Conservation (phyloP, 2,329 filamentous ascomycete species). For the Neopestalotiopsis clavispora region DNA sequence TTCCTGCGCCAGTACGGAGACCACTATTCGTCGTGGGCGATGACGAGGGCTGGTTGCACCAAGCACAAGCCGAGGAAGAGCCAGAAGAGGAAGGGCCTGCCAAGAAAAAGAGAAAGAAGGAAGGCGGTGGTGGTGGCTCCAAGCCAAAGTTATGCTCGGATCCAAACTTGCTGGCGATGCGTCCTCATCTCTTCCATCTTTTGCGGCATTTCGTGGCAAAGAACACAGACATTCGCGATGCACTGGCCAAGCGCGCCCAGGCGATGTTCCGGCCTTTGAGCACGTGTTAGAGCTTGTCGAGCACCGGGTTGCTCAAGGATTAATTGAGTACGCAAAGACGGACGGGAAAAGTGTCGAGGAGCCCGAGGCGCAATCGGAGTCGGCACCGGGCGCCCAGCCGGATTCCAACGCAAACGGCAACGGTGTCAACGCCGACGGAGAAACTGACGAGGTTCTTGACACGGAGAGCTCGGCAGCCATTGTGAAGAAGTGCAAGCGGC, state of each 20-base stretch:
- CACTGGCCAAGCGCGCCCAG: slow-evolving; percentile 73
- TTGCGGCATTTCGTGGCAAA: slow-evolving; percentile 79
- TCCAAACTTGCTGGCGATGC: slow-evolving; percentile 79
- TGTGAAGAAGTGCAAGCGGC: slow-evolving; percentile 75
- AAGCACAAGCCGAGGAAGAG: slow-evolving; percentile 33
- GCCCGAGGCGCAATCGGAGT: slow-evolving; percentile 25
- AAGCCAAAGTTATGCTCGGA: slow-evolving; percentile 49
- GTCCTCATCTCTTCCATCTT: slow-evolving; percentile 92
- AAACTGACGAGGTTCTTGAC: slow-evolving; percentile 39
- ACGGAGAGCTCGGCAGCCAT: slow-evolving; percentile 68
- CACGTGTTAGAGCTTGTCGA: slow-evolving; percentile 78
- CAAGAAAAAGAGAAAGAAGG: slow-evolving; percentile 50
- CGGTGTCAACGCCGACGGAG: slow-evolving; percentile 34
- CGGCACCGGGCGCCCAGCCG: slow-evolving; percentile 32
- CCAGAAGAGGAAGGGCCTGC: slow-evolving; percentile 46
- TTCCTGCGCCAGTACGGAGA: slow-evolving; percentile 65
- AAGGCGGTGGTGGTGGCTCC: slow-evolving; percentile 38
- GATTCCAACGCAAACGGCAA: slow-evolving; percentile 27
- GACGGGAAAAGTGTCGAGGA: slow-evolving; percentile 54
- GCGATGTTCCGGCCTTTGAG: slow-evolving; percentile 80
- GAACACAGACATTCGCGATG: slow-evolving; percentile 84
- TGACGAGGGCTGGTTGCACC: slow-evolving; percentile 50
- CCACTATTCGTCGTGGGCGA: slow-evolving; percentile 76
- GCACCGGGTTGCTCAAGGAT: slow-evolving; percentile 70
- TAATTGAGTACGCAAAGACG: slow-evolving; percentile 68